These are phyloP conservation scores for Ophiobolus disseminans DNA, from an alignment of 2,329 filamentous ascomycete species.

Conservation along the genomic window DNA sequence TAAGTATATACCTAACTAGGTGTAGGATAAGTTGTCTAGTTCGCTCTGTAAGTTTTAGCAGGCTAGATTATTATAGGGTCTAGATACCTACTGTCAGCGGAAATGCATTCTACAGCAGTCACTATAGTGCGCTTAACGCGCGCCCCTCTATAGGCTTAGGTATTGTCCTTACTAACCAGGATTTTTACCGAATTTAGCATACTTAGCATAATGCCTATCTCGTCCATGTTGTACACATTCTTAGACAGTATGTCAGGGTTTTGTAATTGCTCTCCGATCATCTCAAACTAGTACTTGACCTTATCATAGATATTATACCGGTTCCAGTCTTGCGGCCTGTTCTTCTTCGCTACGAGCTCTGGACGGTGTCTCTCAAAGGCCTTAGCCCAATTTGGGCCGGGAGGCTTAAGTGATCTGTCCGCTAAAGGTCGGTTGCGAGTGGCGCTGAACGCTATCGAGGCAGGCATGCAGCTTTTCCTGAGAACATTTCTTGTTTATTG, in stretches of 20 bases:
- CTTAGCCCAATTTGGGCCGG: conserved; percentile 22
- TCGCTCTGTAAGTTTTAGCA: conserved; percentile 13
- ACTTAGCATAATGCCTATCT: conserved; percentile 12
- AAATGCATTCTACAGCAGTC: conserved; percentile 20
- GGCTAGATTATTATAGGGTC: conserved; percentile 24
- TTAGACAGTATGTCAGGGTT: neutral
- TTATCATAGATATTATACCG: conserved; percentile 29
- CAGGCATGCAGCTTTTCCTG: no score
- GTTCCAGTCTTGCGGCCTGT: conserved; percentile 30
- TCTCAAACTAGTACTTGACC: conserved; percentile 30
- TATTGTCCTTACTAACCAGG: conserved; percentile 20
- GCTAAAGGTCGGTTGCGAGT: conserved; percentile 11
- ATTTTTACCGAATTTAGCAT: conserved; percentile 15
- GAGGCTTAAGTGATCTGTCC: conserved; percentile 17
- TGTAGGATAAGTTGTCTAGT: neutral
- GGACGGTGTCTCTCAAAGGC: conserved; percentile 22
- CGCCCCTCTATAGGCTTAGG: conserved; percentile 13
- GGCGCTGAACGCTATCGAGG: conserved; percentile 19
- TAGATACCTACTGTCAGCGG: conserved; percentile 21
- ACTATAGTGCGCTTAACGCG: conserved; percentile 22
- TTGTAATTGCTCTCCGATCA: conserved; percentile 11
- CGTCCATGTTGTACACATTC: conserved; percentile 10
- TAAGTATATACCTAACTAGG: neutral
- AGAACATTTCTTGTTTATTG: no score
- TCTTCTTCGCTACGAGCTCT: conserved; percentile 18